Base-by-base conservation (phyloP, 805 yeast species). In the Pichia deserticola region DNA sequence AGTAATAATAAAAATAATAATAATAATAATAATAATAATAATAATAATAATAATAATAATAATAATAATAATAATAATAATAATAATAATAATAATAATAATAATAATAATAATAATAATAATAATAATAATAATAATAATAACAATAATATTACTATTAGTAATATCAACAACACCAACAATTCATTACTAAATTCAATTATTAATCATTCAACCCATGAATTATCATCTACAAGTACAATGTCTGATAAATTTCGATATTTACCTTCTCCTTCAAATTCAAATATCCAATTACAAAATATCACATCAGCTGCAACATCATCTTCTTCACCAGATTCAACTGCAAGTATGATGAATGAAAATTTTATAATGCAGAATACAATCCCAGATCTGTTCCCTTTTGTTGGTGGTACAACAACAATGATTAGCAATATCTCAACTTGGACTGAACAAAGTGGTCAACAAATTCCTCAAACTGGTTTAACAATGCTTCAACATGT, bases 391-490 rank as follows among this genome's bases (percentile, higher is more conserved):
- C 54, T 62, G 33, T 51, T 65, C 39, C 70, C 70, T 30, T 66
- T 68, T 54, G 69, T 63, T 33, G 77, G 75, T 12, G 72, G 82
- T 29, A 76, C 83, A 1, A 78, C 77, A 39, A 74, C 74, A 34
- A 79, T 79, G 85, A 79, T 79, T 57, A 78, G 71, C 57, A 78
- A 79, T 56, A 79, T 79, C 36, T 77, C 82, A 0, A 75, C 74
- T 1, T 79, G 85, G 85, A 79, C 83, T 0, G 78, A 75, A 20
- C 74, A 71, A 51, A 64, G 69, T 35, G 75, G 74, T 36, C 74
- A 68, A 49, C 71, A 68, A 51, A 62, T 68, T 25, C 70, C 69
- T 12, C 69, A 66, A 49, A 64, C 69, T 4, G 69, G 71, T 3
- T 53, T 66, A 33, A 60, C 59, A 13, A 60, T 59, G 57, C 53